Conservation (phyloP, 2,329 filamentous ascomycete genomes). For the Thermomyces lanuginosus region DNA sequence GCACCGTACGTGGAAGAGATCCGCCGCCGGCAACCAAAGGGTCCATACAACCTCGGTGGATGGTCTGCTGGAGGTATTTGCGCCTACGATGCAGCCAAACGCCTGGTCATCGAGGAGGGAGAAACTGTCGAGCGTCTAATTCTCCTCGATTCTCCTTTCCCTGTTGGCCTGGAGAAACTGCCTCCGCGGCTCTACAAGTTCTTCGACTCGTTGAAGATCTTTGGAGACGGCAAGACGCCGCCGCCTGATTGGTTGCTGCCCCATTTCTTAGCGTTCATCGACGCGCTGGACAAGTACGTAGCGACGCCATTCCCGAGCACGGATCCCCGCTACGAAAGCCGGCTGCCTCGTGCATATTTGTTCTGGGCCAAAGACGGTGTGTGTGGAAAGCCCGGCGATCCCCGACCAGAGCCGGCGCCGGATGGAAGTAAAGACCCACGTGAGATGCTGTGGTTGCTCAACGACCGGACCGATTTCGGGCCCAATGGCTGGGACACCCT, state of each 20-base stretch:
- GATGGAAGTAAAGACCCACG: conserved; percentile 27
- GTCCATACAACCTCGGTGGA: conserved; percentile 50
- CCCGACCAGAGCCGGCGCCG: conserved; percentile 22
- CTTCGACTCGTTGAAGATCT: conserved; percentile 32
- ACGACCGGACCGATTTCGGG: conserved; percentile 32
- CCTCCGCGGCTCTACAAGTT: conserved; percentile 38
- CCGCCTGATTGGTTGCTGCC: conserved; percentile 35
- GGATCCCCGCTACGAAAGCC: conserved; percentile 15
- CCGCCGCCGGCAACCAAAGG: conserved; percentile 30
- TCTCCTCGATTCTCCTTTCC: conserved; percentile 51
- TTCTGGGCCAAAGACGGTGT: conserved; percentile 36
- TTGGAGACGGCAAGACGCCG: conserved; percentile 29
- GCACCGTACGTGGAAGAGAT: conserved; percentile 29
- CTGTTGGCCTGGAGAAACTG: conserved; percentile 51
- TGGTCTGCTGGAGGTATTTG: conserved; percentile 67
- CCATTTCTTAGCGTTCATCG: conserved; percentile 36
- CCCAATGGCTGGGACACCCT: conserved; percentile 33
- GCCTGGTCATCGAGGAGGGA: conserved; percentile 39
- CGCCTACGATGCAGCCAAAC: conserved; percentile 49
- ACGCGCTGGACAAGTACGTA: conserved; percentile 31
- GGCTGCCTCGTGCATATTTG: conserved; percentile 27
- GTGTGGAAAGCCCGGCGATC: conserved; percentile 26
- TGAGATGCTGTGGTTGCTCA: conserved; percentile 34
- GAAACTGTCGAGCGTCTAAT: conserved; percentile 45
- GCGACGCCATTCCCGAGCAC: conserved; percentile 16